Conservation (phyloP, 2,329 filamentous ascomycete species). For the Trichoderma cornu-damae region DNA sequence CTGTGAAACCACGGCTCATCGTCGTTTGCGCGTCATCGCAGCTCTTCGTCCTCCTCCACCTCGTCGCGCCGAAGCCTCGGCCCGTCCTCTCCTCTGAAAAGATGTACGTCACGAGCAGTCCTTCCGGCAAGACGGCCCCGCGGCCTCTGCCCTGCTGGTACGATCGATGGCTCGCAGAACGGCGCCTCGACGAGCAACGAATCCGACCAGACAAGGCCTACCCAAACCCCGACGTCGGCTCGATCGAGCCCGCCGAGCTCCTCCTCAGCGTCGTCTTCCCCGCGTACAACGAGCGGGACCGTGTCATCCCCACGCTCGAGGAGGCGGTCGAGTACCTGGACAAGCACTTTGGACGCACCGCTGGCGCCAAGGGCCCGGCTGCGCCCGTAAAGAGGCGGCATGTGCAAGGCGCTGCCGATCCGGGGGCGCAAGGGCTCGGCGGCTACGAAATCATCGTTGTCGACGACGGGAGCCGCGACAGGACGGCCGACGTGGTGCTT, state of each 20-base stretch:
- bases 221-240: slow-evolving; percentile 44
- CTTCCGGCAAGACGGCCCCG: slow-evolving; percentile 42
- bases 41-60: slow-evolving; percentile 62
- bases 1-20: not conserved
- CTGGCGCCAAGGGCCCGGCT: slow-evolving; percentile 25
- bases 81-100: slow-evolving; percentile 72
- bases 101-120: slow-evolving; percentile 70
- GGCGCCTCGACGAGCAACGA: slow-evolving; percentile 44
- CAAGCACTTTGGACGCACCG: slow-evolving; percentile 59
- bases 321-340: slow-evolving; percentile 88
- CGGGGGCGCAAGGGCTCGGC: slow-evolving; percentile 26
- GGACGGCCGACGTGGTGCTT: slow-evolving; percentile 73
- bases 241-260: slow-evolving; percentile 71
- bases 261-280: slow-evolving; percentile 89
- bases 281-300: slow-evolving; percentile 88
- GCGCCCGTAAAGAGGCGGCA: slow-evolving; percentile 33
- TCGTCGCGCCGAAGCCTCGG: slow-evolving; percentile 78
- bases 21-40: no score
- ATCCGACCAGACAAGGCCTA: slow-evolving; percentile 35
- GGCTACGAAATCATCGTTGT: slow-evolving; percentile 94
- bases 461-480: slow-evolving; percentile 82
- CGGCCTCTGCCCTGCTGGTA: slow-evolving; percentile 78
- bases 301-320: slow-evolving; percentile 77
- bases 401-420: slow-evolving; percentile 27
- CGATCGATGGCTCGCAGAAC: slow-evolving; percentile 64